Base-by-base conservation (phyloP, 768 basidiomycete genomes). In the Mrakia gelida region DNA sequence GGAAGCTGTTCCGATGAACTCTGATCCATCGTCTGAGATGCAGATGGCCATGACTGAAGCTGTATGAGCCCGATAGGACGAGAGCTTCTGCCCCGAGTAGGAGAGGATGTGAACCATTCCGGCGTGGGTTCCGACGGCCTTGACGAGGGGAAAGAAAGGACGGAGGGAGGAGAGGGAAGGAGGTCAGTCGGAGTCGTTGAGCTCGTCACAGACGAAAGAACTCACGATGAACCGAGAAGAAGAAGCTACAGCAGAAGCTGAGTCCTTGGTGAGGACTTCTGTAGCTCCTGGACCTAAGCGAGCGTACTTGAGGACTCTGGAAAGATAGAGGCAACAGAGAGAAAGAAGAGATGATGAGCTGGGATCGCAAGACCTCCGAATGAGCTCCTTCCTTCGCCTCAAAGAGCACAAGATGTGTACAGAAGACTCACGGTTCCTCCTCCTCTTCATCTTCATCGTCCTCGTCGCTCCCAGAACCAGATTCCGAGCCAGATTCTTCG, bases 51-150 rank as follows among this genome's bases (percentile, higher is more conserved):
- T 89, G 75, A 98, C 87, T 16, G 93, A 93, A 0, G 95, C 95
- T 49, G 89, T 86, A 82, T 99, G 97, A 2, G 92, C 93, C 82
- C 94, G 91, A 84, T 91, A 97, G 1, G 93, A 92, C 84, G 94
- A 95, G 84, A 95, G 88, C 63, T 92, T 89, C 75, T 90, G 88
- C 6, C 95, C 96, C 38, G 89, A 85, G 59, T 92, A 87, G 82
- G 91, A 91, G 21, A 97, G 86, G 28, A 97, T 88, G 82, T 97
- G 92, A 4, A 98, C 89, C 80, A 95, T 90, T n/a, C 96, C 96
- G 71, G 88, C 89, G 83, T 98, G 95, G 2, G 96, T 97, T 30
- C 95, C 96, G 54, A 98, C 84, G 34, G 91, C 93, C 95, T 98
- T 76, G 34, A 26, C n/a, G 18, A 21, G 11, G 41, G n/a, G 13